A percentile compares a stretch with the other conserved stretches of the same genome.
Conservation (phyloP, 164 flowering plant species). For the Magnolia kwangsiensis region DNA sequence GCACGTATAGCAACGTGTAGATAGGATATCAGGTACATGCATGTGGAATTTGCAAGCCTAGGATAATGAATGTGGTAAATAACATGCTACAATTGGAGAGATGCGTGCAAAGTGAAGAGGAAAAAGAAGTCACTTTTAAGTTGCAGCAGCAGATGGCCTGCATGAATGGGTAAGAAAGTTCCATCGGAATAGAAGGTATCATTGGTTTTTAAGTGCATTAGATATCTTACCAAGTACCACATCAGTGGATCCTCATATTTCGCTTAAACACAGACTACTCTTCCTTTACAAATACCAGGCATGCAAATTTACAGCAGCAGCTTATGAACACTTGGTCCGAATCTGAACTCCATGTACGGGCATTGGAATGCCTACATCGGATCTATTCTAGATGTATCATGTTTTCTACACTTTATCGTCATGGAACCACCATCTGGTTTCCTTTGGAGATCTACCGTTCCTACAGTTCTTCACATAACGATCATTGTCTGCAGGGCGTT, state of each 20-base stretch:
- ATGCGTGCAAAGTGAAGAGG: background rate
- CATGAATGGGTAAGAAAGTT: background rate
- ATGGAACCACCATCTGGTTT: slow-evolving; percentile 72
- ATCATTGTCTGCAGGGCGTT: slow-evolving; percentile 56
- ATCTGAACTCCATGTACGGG: slow-evolving; percentile 3
- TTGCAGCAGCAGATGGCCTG: background rate
- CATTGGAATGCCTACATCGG: slow-evolving; percentile 1
- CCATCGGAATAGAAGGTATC: background rate
- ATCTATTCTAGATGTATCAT: slow-evolving; percentile 6
- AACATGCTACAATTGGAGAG: no score
- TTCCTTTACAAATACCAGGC: slow-evolving; percentile 28
- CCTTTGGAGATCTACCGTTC: slow-evolving; percentile 60
- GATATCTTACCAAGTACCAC: slow-evolving; percentile 5
- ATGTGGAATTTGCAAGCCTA: no score
- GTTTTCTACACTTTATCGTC: slow-evolving; percentile 47
- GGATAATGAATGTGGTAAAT: no score
- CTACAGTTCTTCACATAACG: slow-evolving; percentile 63
- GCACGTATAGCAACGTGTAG: no score
- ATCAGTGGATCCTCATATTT: background rate
- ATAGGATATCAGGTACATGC: no score
- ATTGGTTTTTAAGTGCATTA: background rate
- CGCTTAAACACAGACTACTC: slow-evolving; percentile 8
- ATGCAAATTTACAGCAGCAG: slow-evolving; percentile 20
- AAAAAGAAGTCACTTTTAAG: background rate
- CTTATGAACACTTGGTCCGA: slow-evolving; percentile 3